Evolutionary conservation across 345 rosid species (phyloP), one percentile per base, ranked within the genome.

Genomic region (Salix udensis): DNA sequence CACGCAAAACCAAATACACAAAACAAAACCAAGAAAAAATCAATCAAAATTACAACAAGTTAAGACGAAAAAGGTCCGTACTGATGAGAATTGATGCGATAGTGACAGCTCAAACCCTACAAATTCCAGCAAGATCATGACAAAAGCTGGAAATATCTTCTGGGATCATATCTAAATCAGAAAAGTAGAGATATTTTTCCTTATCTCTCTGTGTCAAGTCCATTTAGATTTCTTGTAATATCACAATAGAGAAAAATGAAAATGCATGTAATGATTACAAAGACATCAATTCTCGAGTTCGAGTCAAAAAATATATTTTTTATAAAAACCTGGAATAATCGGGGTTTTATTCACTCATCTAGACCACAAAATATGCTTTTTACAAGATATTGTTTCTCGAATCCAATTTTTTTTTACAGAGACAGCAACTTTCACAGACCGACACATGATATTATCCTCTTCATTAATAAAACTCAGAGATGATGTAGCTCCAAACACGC

Each of bases 401-500:
- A 1, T 28, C 30, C 30, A 28, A 28, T 2, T 0, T 28, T 28
- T 28, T 28, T 28, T 28, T 67, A 67, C 64, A 52, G 52, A 66
- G 34, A 1, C 37, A 55, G 70, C 72, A 66, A 37, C 48, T 66
- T 67, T 50, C 67, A 68, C 64, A 65, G 48, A 24, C 34, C 30
- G 68, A 75, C 52, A 40, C 65, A 67, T 67, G 68, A 64, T 64
- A 15, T 67, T 19, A 67, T 8, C 37, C 64, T 36, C 37, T 18
- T n/a, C 34, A 31, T 65, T 23, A 31, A 67, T 53, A 19, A 44
- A 65, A 66, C 40, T 60, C 48, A 79, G 42, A 65, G 61, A 70
- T 46, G 42, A 30, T 34, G 70, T 36, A 72, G 62, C 76, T 72
- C 77, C 75, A 30, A 70, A 78, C 69, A 73, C 55, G 68, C 80